Evolutionary conservation across 2,329 filamentous ascomycete species (phyloP), one percentile per base, ranked within the genome.

Genomic region (Claviceps quebecensis): DNA sequence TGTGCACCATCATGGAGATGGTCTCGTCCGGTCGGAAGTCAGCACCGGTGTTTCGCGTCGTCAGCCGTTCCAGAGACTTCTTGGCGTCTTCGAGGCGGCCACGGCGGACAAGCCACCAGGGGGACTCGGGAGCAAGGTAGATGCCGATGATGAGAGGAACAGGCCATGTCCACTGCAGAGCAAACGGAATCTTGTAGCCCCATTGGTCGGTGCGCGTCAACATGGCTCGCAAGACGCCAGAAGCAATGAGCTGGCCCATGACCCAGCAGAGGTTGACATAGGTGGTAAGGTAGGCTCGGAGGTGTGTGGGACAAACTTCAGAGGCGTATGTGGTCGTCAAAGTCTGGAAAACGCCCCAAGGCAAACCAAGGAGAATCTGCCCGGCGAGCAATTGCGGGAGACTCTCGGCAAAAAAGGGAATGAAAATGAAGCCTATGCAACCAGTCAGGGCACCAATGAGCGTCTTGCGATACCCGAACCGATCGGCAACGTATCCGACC

Each of bases 231-330:
- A 73, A 63, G 5, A 75, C 68, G 0, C 67, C 71, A 1, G 69
- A 67, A 0, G 67, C 66, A 19, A 74, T 65, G 37, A 76, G 61
- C 52, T 76, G 72, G 1, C 74, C 73, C 4, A 75, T 65, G 5
- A 71, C 69, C 68, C 72, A 76, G 60, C 72, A 75, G 45, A 76
- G 63, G 55, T 76, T 76, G 54, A 71, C 66, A 44, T 72, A 74
- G 0, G 67, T 70, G 2, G 71, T 74, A 3, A 77, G 64, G 48
- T 75, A 75, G 7, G 69, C 65, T n/a, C 74, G 68, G 1, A 77
- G 67, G 3, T 69, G 72, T 23, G 60, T 66, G 14, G 68, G 68
- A 58, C 67, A 70, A 41, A 71, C 66, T 23, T 76, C 74, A 2
- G 74, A 66, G 0, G 73, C 73, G 54, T 77, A 76, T 0, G 73